A percentile compares a stretch with the other conserved stretches of the same genome.
phyloP scores from a whole-genome alignment of 1,284 basidiomycete species.

The Cutaneotrichosporon mucoides region DNA sequence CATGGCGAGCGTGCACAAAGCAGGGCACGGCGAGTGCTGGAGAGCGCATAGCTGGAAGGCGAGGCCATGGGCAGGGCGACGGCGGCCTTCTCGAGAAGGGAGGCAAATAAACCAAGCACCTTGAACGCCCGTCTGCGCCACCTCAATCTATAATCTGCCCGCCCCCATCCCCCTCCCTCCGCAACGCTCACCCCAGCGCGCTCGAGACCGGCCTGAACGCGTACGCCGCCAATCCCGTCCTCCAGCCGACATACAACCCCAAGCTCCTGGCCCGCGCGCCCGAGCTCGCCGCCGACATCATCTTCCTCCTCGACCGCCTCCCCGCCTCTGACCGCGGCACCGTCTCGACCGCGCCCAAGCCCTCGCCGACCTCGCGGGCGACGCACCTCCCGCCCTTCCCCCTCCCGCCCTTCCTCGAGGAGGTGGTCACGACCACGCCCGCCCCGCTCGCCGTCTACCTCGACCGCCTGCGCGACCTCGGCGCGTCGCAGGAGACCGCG shows the following conservation, averaged over 20 bases:
- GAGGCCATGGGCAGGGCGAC: too few species aligned
- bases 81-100: too few species aligned
- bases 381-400: conserved; percentile 58
- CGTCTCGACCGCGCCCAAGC: too few species aligned
- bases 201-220: conserved; percentile 63
- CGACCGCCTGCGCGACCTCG: conserved; percentile 52
- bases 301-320: conserved; percentile 55
- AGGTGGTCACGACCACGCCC: conserved; percentile 53
- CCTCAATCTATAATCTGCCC: neutral
- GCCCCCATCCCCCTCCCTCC: too few species aligned
- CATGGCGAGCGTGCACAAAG: too few species aligned
- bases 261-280: conserved; percentile 61
- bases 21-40: too few species aligned
- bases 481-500: conserved; percentile 53
- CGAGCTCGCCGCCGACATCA: conserved; percentile 63
- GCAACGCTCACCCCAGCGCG: conserved; percentile 49
- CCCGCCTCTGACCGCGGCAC: conserved; percentile 7
- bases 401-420: conserved; percentile 46
- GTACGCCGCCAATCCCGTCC: conserved; percentile 60
- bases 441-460: conserved; percentile 57
- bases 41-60: too few species aligned
- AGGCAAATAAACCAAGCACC: too few species aligned
- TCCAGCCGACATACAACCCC: conserved; percentile 69
- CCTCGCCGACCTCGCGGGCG: conserved; percentile 35
- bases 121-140: neutral